A percentile compares a stretch with the other conserved stretches of the same genome.
These are phyloP conservation scores for Termitomyces sp. DNA, from an alignment of 768 basidiomycete species.

Conservation along the genomic window DNA sequence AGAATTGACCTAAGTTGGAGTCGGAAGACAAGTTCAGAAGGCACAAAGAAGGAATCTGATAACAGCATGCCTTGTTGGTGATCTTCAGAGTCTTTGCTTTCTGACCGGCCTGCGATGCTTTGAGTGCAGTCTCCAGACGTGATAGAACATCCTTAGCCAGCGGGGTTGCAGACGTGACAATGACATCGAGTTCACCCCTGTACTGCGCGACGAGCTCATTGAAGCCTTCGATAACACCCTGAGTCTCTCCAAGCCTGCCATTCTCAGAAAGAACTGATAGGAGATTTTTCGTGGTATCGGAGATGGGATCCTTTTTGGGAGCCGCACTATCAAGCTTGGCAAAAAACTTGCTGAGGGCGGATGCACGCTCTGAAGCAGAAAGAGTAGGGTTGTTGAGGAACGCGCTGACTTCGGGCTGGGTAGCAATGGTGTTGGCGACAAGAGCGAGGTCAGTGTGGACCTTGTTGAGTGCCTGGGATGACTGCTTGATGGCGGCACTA, in stretches of 20 bases:
- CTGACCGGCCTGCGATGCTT: constrained; percentile 80
- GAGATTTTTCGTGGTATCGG: constrained; percentile 89
- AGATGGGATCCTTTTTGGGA: constrained; percentile 68
- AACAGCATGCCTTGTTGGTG: constrained; percentile 72
- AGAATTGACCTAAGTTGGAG: constrained; percentile 70
- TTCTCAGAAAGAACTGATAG: constrained; percentile 89
- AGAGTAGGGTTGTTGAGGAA: constrained; percentile 93
- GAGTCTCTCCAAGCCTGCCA: constrained; percentile 80
- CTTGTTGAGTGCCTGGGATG: constrained; percentile 74
- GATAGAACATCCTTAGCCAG: constrained; percentile 71
- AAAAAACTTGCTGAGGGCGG: constrained; percentile 65
- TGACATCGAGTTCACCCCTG: constrained; percentile 89
- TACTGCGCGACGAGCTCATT: constrained; percentile 83
- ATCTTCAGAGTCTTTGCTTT: constrained; percentile 86
- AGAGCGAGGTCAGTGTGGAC: constrained; percentile 79
- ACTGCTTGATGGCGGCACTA: constrained; percentile 77
- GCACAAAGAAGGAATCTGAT: not conserved
- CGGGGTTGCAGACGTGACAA: constrained; percentile 83
- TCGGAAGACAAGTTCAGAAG: not conserved
- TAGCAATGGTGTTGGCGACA: constrained; percentile 66
- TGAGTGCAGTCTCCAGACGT: constrained; percentile 81
- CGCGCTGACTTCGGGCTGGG: constrained; percentile 54
- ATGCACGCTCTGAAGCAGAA: constrained; percentile 66
- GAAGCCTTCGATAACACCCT: constrained; percentile 88
- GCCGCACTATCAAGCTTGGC: constrained; percentile 56